These are phyloP conservation scores for Scedosporium minutisporum DNA, from an alignment of 2,329 filamentous ascomycete genomes.

Conservation along the genomic window DNA sequence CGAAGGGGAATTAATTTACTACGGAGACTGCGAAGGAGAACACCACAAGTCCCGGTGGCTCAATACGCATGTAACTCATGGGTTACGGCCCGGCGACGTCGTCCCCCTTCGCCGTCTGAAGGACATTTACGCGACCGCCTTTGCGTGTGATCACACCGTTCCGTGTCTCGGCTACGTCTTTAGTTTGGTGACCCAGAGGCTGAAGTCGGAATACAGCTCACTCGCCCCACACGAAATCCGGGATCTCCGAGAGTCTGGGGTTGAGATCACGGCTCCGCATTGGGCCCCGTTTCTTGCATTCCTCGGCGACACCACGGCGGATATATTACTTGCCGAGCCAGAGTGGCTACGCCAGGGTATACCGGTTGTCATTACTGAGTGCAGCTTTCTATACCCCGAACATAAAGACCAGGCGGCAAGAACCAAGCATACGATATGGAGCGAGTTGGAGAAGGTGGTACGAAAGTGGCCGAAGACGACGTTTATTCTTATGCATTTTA, in stretches of 20 bases:
- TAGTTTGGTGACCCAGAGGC: constrained; percentile 24
- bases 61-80: constrained; percentile 29
- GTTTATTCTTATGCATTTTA: constrained; percentile 39
- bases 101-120: constrained; percentile 25
- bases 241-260: constrained; percentile 25
- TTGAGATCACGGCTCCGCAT: constrained; percentile 28
- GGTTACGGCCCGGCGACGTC: constrained; percentile 23
- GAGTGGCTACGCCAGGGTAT: constrained; percentile 29
- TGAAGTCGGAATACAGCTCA: constrained; percentile 26
- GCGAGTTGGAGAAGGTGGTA: constrained; percentile 33
- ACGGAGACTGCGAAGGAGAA: constrained; percentile 8
- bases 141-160: constrained; percentile 36
- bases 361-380: constrained; percentile 38
- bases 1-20: constrained; percentile 11
- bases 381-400: constrained; percentile 34
- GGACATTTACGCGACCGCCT: constrained; percentile 29
- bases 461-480: constrained; percentile 30
- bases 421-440: constrained; percentile 39
- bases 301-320: constrained; percentile 35
- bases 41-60: constrained; percentile 15
- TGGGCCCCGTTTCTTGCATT: constrained; percentile 34
- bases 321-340: constrained; percentile 27
- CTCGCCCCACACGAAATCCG: constrained; percentile 27
- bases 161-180: constrained; percentile 40
- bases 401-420: constrained; percentile 32